Percentiles rank a stretch among this genome's conserved stretches.
phyloP scores from a whole-genome alignment of 352 stramenopile genomes.

The Phytophthora pluvialis region DNA sequence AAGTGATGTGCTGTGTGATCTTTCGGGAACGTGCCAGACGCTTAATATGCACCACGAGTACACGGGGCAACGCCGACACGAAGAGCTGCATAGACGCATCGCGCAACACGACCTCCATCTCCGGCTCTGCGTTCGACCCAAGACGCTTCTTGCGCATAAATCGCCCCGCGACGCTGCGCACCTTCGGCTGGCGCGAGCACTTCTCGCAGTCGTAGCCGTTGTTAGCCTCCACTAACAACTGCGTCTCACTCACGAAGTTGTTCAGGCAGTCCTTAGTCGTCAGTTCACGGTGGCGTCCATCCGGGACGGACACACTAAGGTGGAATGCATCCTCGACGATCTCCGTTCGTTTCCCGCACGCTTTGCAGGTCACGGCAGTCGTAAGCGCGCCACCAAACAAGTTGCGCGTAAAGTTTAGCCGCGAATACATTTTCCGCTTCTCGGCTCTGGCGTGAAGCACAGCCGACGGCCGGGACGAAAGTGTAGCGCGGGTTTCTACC shows the following conservation, averaged over 20 bases:
- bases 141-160: conserved; percentile 43
- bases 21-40: conserved; percentile 58
- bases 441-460: conserved; percentile 35
- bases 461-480: conserved; percentile 34
- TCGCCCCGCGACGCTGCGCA: conserved; percentile 24
- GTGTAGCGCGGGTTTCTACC: conserved; percentile 34
- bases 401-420: conserved; percentile 65
- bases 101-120: conserved; percentile 44
- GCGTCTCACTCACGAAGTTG: conserved; percentile 55
- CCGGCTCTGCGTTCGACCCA: conserved; percentile 29
- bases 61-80: conserved; percentile 53
- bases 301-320: conserved; percentile 62
- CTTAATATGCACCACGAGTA: conserved; percentile 80
- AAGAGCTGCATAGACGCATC: conserved; percentile 65
- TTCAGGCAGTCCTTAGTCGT: conserved; percentile 54
- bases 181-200: conserved; percentile 54
- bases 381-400: conserved; percentile 65
- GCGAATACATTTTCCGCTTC: conserved; percentile 48
- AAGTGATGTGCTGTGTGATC: conserved; percentile 72
- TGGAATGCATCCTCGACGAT: conserved; percentile 71
- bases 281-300: conserved; percentile 21
- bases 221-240: conserved; percentile 52
- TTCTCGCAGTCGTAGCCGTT: conserved; percentile 81
- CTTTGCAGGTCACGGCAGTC: conserved; percentile 55
- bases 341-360: conserved; percentile 56